Conservation (phyloP, 768 basidiomycete genomes). For the Rhizopogon vulgaris region DNA sequence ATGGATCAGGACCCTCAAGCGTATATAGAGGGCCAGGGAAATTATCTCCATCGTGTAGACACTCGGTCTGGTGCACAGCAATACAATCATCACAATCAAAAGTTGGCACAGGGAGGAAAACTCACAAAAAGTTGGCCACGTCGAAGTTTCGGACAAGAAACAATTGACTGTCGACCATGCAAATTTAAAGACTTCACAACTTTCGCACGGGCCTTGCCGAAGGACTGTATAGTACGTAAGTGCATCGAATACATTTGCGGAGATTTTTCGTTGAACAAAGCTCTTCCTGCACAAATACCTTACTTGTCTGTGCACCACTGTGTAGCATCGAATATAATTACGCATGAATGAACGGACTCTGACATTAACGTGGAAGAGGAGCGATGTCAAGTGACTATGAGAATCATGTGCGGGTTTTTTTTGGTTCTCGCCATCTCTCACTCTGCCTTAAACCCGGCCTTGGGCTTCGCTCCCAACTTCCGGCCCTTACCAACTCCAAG, state of each 20-base stretch:
- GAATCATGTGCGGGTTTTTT: not conserved
- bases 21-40: conserved; percentile 27
- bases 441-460: conserved; percentile 27
- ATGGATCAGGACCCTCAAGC: conserved; percentile 29
- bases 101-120: too few species aligned
- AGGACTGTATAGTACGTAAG: too few species aligned
- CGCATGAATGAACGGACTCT: not conserved
- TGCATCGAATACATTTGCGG: too few species aligned
- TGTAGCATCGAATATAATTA: not conserved
- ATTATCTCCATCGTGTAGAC: conserved; percentile 27
- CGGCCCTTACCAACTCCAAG: conserved; percentile 32
- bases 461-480: conserved; percentile 30
- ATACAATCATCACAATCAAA: conserved; percentile 21
- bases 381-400: not conserved
- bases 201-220: too few species aligned
- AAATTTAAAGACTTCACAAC: too few species aligned
- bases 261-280: too few species aligned
- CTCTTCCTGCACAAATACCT: too few species aligned
- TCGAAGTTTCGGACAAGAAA: too few species aligned
- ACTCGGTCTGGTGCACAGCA: conserved; percentile 35
- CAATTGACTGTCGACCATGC: too few species aligned
- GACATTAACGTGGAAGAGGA: not conserved
- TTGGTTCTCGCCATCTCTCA: conserved; percentile 2
- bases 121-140: too few species aligned
- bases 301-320: too few species aligned